Percentiles rank a stretch among this genome's conserved stretches.
phyloP scores from a whole-genome alignment of 2,329 filamentous ascomycete genomes.

The Nigrograna mackinnonii region DNA sequence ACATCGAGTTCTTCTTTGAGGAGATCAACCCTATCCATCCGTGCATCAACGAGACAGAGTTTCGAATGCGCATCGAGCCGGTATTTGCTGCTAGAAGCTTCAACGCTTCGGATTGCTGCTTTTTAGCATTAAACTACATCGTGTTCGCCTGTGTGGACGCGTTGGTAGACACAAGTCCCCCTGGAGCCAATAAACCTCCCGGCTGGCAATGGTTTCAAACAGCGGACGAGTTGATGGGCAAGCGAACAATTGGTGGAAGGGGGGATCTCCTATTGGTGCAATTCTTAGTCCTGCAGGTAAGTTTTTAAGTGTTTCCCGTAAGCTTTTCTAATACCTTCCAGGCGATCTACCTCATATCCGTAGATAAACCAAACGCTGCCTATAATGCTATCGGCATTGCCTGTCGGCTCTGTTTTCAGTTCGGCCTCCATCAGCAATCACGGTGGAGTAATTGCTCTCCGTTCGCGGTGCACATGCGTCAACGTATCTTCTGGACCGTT shows the following conservation, averaged over 20 bases:
- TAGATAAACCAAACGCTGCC: slow-evolving; percentile 29
- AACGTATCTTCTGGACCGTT: slow-evolving; percentile 33
- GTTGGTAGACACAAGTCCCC: slow-evolving; percentile 8
- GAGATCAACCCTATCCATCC: slow-evolving; percentile 28
- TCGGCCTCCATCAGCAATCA: slow-evolving; percentile 29
- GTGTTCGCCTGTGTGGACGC: slow-evolving; percentile 29
- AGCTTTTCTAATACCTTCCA: slow-evolving; percentile 11
- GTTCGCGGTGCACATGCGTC: slow-evolving; percentile 22
- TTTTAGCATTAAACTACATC: slow-evolving; percentile 33
- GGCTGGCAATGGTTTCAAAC: slow-evolving; percentile 35
- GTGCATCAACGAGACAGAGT: slow-evolving; percentile 32
- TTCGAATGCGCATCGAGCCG: slow-evolving; percentile 22
- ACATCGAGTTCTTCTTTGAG: slow-evolving; percentile 29
- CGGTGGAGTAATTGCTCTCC: slow-evolving; percentile 17
- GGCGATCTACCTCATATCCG: slow-evolving; percentile 27
- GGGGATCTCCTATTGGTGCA: slow-evolving; percentile 30
- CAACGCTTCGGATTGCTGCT: slow-evolving; percentile 20
- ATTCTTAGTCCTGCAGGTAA: slow-evolving; percentile 29
- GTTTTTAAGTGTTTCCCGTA: not conserved
- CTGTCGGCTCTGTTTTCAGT: slow-evolving; percentile 29
- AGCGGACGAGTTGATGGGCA: slow-evolving; percentile 30
- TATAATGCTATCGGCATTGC: slow-evolving; percentile 34
- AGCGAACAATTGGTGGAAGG: slow-evolving; percentile 20
- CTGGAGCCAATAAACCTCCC: slow-evolving; percentile 10
- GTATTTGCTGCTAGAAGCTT: slow-evolving; percentile 22